Evolutionary conservation across 176 grass and related monocot species (phyloP).

Genomic region (Luzula sylvatica): DNA sequence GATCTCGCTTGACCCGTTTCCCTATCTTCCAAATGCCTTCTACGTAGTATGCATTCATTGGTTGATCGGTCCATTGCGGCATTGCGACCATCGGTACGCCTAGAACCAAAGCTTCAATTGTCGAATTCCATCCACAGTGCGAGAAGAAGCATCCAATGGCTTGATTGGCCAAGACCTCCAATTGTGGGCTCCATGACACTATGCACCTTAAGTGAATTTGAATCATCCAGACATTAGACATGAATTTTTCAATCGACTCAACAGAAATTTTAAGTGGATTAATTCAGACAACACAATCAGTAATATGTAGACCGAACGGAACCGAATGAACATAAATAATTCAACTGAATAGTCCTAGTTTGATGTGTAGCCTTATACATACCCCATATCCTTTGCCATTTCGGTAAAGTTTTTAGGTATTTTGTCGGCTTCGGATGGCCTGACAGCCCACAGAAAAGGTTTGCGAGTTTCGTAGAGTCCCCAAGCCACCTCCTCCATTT

Average conservation of each 20-base stretch:
- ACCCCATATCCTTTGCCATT: neutral
- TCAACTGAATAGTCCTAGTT: no score
- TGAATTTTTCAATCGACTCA: no score
- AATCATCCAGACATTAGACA: no score
- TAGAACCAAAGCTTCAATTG: constrained; percentile 23
- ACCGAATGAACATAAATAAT: no score
- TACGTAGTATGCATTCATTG: constrained; percentile 73
- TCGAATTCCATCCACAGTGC: constrained; percentile 92
- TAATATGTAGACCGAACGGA: no score
- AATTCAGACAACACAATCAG: no score
- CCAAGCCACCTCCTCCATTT: constrained; percentile 42
- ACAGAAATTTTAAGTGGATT: no score
- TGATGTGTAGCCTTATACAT: no score
- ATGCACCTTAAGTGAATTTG: constrained; percentile 13
- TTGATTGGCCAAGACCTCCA: constrained; percentile 55
- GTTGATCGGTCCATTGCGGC: constrained; percentile 73
- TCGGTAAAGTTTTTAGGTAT: constrained; percentile 19
- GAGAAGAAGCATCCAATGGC: constrained; percentile 70
- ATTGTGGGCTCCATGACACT: constrained; percentile 56
- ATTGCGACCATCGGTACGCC: constrained; percentile 25
- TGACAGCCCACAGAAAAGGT: constrained; percentile 60
- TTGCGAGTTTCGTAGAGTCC: constrained; percentile 32
- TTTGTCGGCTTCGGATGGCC: constrained; percentile 46
- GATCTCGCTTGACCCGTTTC: constrained; percentile 23
- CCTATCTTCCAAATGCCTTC: constrained; percentile 55